Conservation (phyloP, 2,329 filamentous ascomycete species). For the Fusarium cicatricum region DNA sequence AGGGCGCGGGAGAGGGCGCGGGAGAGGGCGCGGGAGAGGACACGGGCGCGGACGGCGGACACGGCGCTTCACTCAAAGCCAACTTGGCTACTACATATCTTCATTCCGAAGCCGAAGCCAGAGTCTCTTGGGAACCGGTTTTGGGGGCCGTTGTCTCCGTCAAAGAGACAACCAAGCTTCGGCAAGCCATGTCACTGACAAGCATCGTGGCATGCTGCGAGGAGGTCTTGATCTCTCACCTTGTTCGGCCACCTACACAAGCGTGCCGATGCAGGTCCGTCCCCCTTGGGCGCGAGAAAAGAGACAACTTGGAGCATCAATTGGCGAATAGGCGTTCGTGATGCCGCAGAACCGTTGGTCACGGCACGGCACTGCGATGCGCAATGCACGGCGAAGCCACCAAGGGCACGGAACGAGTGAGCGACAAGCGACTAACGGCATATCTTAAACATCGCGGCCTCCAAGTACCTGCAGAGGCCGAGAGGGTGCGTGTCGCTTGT, state of each 20-base stretch:
- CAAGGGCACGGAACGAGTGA: conserved; percentile 26
- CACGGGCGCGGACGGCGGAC: conserved; percentile 1
- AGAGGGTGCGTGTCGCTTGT: not conserved
- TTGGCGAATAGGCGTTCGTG: conserved; percentile 37
- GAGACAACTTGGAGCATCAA: conserved; percentile 41
- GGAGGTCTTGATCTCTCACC: conserved; percentile 30
- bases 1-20: too few species aligned
- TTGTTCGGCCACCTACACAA: conserved; percentile 29
- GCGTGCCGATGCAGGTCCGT: conserved; percentile 37
- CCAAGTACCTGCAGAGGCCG: conserved; percentile 9
- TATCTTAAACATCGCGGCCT: conserved; percentile 7
- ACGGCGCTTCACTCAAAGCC: conserved; percentile 7
- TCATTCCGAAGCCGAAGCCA: conserved; percentile 14
- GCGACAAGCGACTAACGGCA: conserved; percentile 20
- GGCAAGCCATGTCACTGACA: conserved; percentile 29
- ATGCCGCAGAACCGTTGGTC: conserved; percentile 23
- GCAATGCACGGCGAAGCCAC: conserved; percentile 30
- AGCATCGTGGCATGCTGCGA: conserved; percentile 19
- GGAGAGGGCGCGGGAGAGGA: conserved; percentile 4
- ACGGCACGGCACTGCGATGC: conserved; percentile 36
- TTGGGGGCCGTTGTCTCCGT: conserved; percentile 23
- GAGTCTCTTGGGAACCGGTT: conserved; percentile 10
- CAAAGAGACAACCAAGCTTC: conserved; percentile 25
- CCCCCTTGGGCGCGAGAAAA: conserved; percentile 38
- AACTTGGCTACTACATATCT: conserved; percentile 6